These are phyloP conservation scores for Amylocystis lapponica DNA, from an alignment of 768 basidiomycete genomes.

Conservation along the genomic window DNA sequence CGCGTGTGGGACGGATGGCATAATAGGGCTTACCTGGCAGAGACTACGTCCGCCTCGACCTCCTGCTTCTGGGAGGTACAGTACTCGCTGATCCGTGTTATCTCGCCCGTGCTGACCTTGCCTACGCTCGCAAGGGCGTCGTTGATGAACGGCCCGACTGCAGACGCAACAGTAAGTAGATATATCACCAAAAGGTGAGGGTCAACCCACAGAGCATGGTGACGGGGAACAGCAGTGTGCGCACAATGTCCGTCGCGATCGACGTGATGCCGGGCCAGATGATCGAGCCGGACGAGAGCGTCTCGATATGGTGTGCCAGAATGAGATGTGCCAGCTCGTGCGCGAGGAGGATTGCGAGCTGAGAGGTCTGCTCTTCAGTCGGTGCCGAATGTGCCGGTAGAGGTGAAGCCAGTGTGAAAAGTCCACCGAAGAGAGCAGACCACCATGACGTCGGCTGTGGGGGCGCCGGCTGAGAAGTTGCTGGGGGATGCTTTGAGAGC, in stretches of 20 bases:
- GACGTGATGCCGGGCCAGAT: constrained; percentile 77
- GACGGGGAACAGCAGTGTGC: constrained; percentile 79
- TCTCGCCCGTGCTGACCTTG: constrained; percentile 69
- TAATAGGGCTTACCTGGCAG: constrained; percentile 59
- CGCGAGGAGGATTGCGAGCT: constrained; percentile 85
- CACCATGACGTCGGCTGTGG: constrained; percentile 35
- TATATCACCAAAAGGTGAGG: constrained; percentile 15
- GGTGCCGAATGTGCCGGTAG: constrained; percentile 44
- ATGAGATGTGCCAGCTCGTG: constrained; percentile 94
- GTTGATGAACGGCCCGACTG: constrained; percentile 88
- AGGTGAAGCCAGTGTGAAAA: constrained; percentile 31
- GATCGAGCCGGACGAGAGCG: constrained; percentile 79
- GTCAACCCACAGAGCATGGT: constrained; percentile 60
- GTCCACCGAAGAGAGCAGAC: constrained; percentile 41
- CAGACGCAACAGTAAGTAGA: background rate
- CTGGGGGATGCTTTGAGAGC: constrained; percentile 42
- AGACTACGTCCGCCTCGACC: constrained; percentile 89
- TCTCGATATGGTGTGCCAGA: constrained; percentile 87
- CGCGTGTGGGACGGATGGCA: background rate
- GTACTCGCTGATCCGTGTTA: constrained; percentile 62
- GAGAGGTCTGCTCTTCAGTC: constrained; percentile 76
- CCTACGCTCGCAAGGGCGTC: constrained; percentile 85
- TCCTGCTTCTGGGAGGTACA: constrained; percentile 84
- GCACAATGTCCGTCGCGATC: constrained; percentile 67
- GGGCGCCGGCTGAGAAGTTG: constrained; percentile 7